A percentile compares a stretch with the other conserved stretches of the same genome.
Conservation (phyloP, 345 rosid genomes). For the Eucalyptus pauciflora region DNA sequence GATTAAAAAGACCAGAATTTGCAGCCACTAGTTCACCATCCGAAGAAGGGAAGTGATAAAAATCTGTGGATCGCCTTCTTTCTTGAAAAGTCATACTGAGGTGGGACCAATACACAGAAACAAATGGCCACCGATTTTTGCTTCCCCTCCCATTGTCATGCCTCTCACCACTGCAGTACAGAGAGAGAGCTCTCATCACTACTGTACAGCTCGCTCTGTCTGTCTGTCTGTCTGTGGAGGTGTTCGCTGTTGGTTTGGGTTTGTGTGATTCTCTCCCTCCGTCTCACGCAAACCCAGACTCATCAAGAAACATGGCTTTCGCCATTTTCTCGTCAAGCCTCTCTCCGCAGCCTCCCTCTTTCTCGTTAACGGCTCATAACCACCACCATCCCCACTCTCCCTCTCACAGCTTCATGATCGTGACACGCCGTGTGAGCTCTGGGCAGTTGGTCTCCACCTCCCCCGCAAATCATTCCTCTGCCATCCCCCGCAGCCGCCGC, state of each 20-base stretch:
- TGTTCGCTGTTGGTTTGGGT: background rate
- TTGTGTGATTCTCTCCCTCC: background rate
- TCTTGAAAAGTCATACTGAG: background rate
- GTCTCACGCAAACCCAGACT: background rate
- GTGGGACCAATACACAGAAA: background rate
- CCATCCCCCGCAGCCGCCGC: constrained; percentile 1
- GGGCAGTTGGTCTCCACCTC: background rate
- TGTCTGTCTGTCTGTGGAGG: background rate
- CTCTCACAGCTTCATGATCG: background rate
- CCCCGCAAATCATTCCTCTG: background rate
- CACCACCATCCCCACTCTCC: background rate
- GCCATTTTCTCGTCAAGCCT: constrained; percentile 11
- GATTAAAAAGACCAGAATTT: background rate
- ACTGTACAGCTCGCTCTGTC: background rate
- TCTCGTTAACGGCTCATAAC: background rate
- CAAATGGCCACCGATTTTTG: background rate
- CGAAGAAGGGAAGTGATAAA: background rate
- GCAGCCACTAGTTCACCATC: background rate
- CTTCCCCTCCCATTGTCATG: background rate
- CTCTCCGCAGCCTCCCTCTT: background rate
- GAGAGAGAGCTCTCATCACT: background rate
- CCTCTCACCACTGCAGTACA: background rate
- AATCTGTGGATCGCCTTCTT: background rate
- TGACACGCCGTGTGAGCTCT: background rate
- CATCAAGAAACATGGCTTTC: constrained; percentile 9